Conservation (phyloP, 805 yeast genomes). For the Nakazawaea peltata region DNA sequence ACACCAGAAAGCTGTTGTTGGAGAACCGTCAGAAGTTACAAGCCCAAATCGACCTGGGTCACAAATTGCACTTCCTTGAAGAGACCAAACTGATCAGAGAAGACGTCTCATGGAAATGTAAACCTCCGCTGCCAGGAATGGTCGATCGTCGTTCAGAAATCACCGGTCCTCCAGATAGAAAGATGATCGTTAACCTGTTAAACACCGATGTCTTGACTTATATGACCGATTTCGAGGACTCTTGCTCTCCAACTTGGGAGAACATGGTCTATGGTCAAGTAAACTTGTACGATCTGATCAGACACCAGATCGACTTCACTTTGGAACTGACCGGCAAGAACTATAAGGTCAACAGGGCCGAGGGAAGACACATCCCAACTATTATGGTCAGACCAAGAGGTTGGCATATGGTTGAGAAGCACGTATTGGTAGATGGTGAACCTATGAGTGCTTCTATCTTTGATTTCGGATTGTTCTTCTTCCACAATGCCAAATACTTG, state of each 20-base stretch:
- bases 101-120: conserved; percentile 71
- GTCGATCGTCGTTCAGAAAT: conserved; percentile 73
- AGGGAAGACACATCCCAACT: conserved; percentile 60
- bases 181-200: conserved; percentile 77
- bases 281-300: conserved; percentile 66
- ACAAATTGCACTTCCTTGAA: conserved; percentile 51
- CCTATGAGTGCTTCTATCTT: conserved; percentile 72
- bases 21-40: conserved; percentile 57
- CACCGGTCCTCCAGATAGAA: conserved; percentile 81
- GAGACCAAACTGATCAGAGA: conserved; percentile 66
- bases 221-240: conserved; percentile 84
- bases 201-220: conserved; percentile 74
- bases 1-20: conserved; percentile 48
- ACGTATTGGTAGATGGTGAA: conserved; percentile 62
- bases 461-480: conserved; percentile 75
- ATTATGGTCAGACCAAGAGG: conserved; percentile 84
- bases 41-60: conserved; percentile 52
- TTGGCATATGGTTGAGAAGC: conserved; percentile 77
- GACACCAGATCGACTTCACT: conserved; percentile 54
- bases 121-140: conserved; percentile 63
- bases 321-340: conserved; percentile 27
- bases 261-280: conserved; percentile 78
- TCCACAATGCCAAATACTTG: conserved; percentile 60
- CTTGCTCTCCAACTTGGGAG: conserved; percentile 78
- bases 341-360: conserved; percentile 32